Evolutionary conservation across 2,329 filamentous ascomycete species (phyloP), one percentile per base, ranked within the genome.

Genomic region (Drechslerella coelobrocha): DNA sequence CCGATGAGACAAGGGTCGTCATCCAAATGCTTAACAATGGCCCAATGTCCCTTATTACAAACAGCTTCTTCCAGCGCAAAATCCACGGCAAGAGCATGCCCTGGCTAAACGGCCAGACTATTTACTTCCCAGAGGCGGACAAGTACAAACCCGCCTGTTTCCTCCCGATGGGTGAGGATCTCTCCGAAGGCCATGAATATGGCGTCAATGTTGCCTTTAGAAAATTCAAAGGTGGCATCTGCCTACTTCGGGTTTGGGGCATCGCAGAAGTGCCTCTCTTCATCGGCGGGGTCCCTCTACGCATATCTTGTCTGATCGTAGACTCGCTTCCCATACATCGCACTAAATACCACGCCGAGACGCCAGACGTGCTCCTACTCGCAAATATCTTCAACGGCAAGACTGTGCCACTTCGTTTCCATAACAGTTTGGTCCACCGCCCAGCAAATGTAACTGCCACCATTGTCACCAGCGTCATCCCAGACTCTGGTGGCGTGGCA

Each of bases 41-140:
- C 7, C 66, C 59, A 7, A 34, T 60, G 14, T 63, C 52, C 2
- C 31, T 71, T 2, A 48, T 71, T 8, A 59, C 26, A 2, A 45
- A 50, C 39, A 51, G 29, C n/a, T 71, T 60, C 41, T 71, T 71
- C 53, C 31, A 48, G 12, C 26, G 19, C 14, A 34, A 54, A 7
- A 34, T 71, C 47, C 43, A 71, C 45, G 66, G 66, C n/a, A 53
- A 51, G 29, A 63, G n/a, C 9, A 17, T 71, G 19, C 59, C 59
- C n/a, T 71, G 66, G 66, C 41, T 71, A 19, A 71, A 71, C 41
- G 66, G 66, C 7, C 66, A 71, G 27, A 12, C 43, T 14, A 54
- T 71, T 10, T 71, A 37, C 31, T 71, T 63, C 19, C 66, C 66
- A 14, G 47, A 62, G 27, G 31, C 27, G 1, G 59, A 62, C 17